These are phyloP conservation scores for Harrya chromipes DNA, from an alignment of 768 basidiomycete genomes.

Conservation along the genomic window DNA sequence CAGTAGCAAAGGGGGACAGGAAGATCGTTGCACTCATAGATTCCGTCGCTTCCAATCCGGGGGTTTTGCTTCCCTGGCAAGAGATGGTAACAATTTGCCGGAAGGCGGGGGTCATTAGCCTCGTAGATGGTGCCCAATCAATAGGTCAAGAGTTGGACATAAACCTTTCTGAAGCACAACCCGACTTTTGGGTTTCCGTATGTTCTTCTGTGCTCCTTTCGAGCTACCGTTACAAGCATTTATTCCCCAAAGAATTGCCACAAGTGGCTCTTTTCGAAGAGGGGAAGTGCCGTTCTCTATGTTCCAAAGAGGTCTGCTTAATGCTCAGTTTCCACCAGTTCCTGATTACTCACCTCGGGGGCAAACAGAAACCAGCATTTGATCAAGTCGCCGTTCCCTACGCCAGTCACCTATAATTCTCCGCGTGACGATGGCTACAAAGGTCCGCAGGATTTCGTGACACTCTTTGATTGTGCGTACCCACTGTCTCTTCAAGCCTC, in stretches of 20 bases:
- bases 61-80: conserved; percentile 65
- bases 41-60: conserved; percentile 60
- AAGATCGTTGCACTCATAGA: conserved; percentile 72
- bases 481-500: not conserved
- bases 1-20: conserved; percentile 21
- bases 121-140: conserved; percentile 79
- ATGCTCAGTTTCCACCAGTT: not conserved
- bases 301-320: conserved; percentile 55
- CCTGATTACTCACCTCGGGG: not conserved
- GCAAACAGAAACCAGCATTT: conserved; percentile 58
- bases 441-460: conserved; percentile 39
- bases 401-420: conserved; percentile 49
- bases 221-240: not conserved
- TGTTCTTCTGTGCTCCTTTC: conserved; percentile 16
- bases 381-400: conserved; percentile 58
- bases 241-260: conserved; percentile 62
- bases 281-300: conserved; percentile 71
- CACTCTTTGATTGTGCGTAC: conserved; percentile 45
- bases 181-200: conserved; percentile 81
- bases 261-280: conserved; percentile 79
- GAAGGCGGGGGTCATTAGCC: conserved; percentile 56
- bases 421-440: conserved; percentile 36
- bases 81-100: conserved; percentile 60
- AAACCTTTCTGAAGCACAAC: conserved; percentile 50
- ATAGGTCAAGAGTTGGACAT: conserved; percentile 69